Conservation (phyloP, 176 grass and related monocot genomes). For the Areca catechu region DNA sequence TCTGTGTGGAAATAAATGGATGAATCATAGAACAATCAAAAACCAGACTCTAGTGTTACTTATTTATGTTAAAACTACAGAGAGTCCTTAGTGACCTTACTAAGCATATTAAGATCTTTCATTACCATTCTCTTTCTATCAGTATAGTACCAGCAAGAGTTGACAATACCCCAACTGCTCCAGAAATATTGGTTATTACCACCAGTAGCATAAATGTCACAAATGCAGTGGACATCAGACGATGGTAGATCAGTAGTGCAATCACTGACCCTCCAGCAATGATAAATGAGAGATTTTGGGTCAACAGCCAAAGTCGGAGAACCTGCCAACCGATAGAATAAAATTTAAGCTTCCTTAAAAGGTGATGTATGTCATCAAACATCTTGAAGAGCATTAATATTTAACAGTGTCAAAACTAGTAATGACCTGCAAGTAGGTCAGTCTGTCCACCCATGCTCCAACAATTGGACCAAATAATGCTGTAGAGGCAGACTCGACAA, state of each 20-base stretch:
- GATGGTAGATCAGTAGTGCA: constrained; percentile 31
- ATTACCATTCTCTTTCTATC: constrained; percentile 85
- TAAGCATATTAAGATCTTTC: not conserved
- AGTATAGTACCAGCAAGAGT: constrained; percentile 85
- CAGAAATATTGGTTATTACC: constrained; percentile 52
- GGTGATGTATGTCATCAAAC: not conserved
- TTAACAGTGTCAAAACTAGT: not conserved
- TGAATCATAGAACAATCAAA: too few relatives aligned
- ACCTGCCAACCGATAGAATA: constrained; percentile 30
- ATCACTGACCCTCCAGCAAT: constrained; percentile 50
- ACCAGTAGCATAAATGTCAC: constrained; percentile 39
- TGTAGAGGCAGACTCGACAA: constrained; percentile 61
- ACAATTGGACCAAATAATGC: constrained; percentile 55
- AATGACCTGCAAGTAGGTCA: constrained; percentile 67
- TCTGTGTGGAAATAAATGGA: too few relatives aligned
- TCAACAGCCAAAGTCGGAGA: constrained; percentile 52
- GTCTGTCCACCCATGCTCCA: constrained; percentile 55
- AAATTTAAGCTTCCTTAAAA: not conserved
- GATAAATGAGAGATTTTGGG: constrained; percentile 66
- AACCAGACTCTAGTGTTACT: too few relatives aligned
- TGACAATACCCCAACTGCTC: constrained; percentile 67
- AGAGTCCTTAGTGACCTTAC: not conserved
- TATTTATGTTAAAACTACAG: too few relatives aligned
- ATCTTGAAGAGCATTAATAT: too few relatives aligned
- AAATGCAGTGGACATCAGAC: constrained; percentile 33